Evolutionary conservation across 1,139 yeast genomes (phyloP), one percentile per base, ranked within the genome.

Genomic region (Blastobotrys serpentis): DNA sequence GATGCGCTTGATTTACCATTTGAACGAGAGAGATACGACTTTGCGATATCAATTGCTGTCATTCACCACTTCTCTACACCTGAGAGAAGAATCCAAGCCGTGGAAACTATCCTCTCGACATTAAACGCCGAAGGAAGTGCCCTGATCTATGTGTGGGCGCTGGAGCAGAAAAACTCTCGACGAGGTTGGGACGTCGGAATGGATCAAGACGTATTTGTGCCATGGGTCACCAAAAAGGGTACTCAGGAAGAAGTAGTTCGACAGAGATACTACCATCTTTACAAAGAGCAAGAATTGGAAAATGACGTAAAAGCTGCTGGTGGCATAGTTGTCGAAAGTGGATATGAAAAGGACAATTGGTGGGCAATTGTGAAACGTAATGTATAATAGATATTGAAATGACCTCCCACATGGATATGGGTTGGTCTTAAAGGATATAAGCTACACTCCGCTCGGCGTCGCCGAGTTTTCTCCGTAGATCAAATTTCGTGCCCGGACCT

Each of bases 271-370:
- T 92, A 92, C 61, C 98, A 92, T 65, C 70, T 92, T 42, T 92
- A 92, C 64, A 78, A 75, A 51, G 68, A 85, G 55, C 97, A 96
- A 1, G 98, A 92, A 63, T 72, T 92, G 41, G 84, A 77, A 43
- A 77, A 75, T 2, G 87, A 89, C 61, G 85, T 87, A 13, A 63
- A 59, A 18, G 62, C 62, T 18, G 95, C 96, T 0, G 94, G 94
- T 1, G 88, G 83, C 1, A 57, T 53, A 2, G 72, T 90, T 1
- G 73, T 85, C 0, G 80, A 78, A 26, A 72, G 78, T 45, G 99
- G 99, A 1, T 94, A 90, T 62, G 98, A 92, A 63, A 79, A 78
- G 60, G 98, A 94, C 63, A 92, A 92, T 63, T 92, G 98, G 98
- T 92, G 96, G 87, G 84, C 75, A 2, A 70, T 82, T 1, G 70